Evolutionary conservation across 257 asterid species (phyloP), one percentile per base, ranked within the genome.

Genomic region (Catharanthus roseus): DNA sequence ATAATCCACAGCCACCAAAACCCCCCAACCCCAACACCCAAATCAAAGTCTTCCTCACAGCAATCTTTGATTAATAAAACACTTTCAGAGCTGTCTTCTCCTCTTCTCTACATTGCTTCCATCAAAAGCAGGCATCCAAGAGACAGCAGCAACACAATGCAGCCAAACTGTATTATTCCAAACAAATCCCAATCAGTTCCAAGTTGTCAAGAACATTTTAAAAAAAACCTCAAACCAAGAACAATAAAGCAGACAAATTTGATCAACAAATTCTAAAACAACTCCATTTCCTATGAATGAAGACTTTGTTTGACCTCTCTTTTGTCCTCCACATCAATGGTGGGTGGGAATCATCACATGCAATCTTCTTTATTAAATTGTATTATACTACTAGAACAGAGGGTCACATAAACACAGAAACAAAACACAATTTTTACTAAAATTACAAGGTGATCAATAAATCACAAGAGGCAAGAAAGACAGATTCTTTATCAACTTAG

Each of bases 61-160:
- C 19, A 36, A 18, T 42, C 39, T 44, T 29, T 18, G 44, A 62
- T 62, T 1, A 62, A 39, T 23, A 4, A 9, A 41, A 65, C 54
- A 10, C 31, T 24, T 31, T n/a, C 2, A 23, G 12, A 24, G 19
- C 18, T n/a, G n/a, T n/a, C n/a, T n/a, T n/a, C 23, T 28, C 19
- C 31, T 21, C 29, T 67, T 21, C 61, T 67, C 31, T 29, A 26
- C 56, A 6, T 0, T 2, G 29, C 72, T 16, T 21, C 63, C n/a
- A 58, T 80, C 68, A 80, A 55, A 80, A 73, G 77, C 81, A 76
- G 0, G 77, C 81, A 24, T 80, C 84, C 57, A 80, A 70, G 33
- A 80, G 81, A 21, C 81, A 80, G 69, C 84, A 80, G 55, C 84
- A 77, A 56, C 84, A 80, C 53, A 80, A 28, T 34, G 84, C 84